A percentile compares a stretch with the other conserved stretches of the same genome.
These are phyloP conservation scores for Umbelopsis ramanniana DNA, from an alignment of 192 early-diverging fungal species.

Conservation along the genomic window DNA sequence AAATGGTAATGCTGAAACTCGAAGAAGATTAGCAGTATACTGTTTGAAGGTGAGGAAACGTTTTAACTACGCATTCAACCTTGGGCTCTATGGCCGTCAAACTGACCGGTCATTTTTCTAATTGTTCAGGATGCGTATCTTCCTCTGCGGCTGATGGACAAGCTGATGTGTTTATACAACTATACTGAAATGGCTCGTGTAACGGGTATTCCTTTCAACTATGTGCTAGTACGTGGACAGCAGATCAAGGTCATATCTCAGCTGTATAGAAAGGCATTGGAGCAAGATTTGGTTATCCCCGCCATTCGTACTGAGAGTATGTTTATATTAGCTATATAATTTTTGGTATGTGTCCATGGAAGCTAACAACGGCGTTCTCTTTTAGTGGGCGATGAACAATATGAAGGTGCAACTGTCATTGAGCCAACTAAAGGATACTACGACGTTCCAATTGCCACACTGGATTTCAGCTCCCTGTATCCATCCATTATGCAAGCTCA, in stretches of 20 bases:
- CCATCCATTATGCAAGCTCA: constrained; percentile 99
- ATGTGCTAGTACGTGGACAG: constrained; percentile 91
- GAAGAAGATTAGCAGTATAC: constrained; percentile 93
- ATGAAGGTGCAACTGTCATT: constrained; percentile 96
- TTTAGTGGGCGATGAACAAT: constrained; percentile 80
- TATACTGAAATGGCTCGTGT: constrained; percentile 99
- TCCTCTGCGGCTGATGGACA: constrained; percentile 93
- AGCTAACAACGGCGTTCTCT: background rate
- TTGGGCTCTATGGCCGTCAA: background rate
- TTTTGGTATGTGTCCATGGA: no score
- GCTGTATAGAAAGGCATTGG: constrained; percentile 84
- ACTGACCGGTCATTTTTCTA: background rate
- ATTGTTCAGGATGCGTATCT: constrained; percentile 81
- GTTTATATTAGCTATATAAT: background rate
- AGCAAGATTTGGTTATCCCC: constrained; percentile 88
- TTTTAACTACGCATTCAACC: background rate
- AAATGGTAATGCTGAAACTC: constrained; percentile 93
- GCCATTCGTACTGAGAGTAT: constrained; percentile 78
- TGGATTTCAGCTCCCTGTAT: constrained; percentile 98
- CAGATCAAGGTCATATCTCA: constrained; percentile 99
- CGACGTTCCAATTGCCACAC: constrained; percentile 93
- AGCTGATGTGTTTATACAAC: constrained; percentile 96
- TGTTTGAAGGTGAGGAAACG: constrained; percentile 77
- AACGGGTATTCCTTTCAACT: constrained; percentile 95
- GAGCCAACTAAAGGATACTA: constrained; percentile 95